Base-by-base conservation (phyloP, 495 filamentous ascomycete species). In the Neurospora sp. region DNA sequence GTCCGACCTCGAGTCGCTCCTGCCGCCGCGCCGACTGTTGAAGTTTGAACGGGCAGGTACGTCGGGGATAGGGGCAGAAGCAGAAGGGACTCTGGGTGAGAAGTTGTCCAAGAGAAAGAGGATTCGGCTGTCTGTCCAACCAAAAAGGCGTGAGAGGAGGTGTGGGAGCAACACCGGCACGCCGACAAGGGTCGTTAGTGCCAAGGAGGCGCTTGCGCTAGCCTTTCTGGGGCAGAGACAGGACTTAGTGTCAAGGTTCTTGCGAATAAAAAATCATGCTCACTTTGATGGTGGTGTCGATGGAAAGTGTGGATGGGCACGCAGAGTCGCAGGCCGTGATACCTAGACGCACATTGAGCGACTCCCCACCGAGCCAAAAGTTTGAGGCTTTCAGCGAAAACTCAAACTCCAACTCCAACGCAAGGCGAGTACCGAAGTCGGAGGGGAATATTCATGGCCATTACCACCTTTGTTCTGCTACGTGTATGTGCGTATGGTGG, bases 101-200 rank as follows among this genome's bases (percentile, higher is more conserved):
- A 48, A 54, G 10, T n/a, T 62, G 66, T 42, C 66, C 66, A 71
- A 39, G n/a, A 9, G 35, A 14, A 66, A 37, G 54, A 66, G 54
- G 11, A 31, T 18, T 35, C 54, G 54, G 27, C 7, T 35, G 31
- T 66, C 27, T 66, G 54, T 66, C 54, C 54, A 66, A 66, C 54
- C 54, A 66, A 35, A 37, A 66, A 66, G 12, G 27, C 54, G 14
- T 66, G 14, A 35, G 27, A 31, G 42, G 69, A 39, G 73, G 77
- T 78, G 77, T 78, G 75, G 73, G 71, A 78, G 75, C 75, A 62
- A 69, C 54, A 31, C 20, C 75, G 75, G 54, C 69, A 72, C 35
- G 71, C 8, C 18, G 73, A 77, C 77, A 77, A 75, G 77, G 77
- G 76, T 78, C 23, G 3, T 46, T 74, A 77, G 74, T 73, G 74